Percentiles rank a stretch among this genome's conserved stretches.
phyloP scores from a whole-genome alignment of 169 alveolate species.

The Cryptosporidium viatorum region DNA sequence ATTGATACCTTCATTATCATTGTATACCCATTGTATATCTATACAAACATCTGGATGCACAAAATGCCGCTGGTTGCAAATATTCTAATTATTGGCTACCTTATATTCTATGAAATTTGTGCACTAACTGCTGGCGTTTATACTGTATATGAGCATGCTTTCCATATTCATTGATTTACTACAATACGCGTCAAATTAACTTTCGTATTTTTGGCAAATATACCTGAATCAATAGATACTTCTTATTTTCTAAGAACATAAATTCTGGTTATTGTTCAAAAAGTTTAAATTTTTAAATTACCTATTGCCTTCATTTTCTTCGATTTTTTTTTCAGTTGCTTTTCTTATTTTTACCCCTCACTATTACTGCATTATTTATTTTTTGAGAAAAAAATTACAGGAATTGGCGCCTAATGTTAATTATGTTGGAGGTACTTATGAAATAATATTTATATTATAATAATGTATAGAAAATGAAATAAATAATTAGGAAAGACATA shows the following conservation, averaged over 20 bases:
- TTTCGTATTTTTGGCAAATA: background rate
- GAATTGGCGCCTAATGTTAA: constrained; percentile 1
- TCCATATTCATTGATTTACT: background rate
- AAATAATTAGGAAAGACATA: background rate
- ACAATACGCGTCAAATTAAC: background rate
- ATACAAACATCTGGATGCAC: constrained; percentile 53
- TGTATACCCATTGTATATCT: constrained; percentile 46
- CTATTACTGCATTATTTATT: background rate
- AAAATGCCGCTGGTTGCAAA: constrained; percentile 6
- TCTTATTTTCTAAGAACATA: background rate
- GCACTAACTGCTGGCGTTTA: constrained; percentile 51
- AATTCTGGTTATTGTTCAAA: background rate
- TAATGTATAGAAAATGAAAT: background rate
- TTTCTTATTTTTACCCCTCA: background rate
- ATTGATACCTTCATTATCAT: constrained; percentile 54
- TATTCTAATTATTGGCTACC: constrained; percentile 32
- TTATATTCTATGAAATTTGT: constrained; percentile 25
- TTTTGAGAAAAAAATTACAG: background rate
- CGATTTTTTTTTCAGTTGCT: background rate
- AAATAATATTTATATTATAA: background rate
- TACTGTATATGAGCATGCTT: constrained; percentile 47
- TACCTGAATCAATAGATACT: background rate
- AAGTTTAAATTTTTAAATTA: background rate
- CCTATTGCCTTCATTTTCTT: background rate
- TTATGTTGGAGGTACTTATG: constrained; percentile 6